Evolutionary conservation across 768 basidiomycete genomes (phyloP), one percentile per base, ranked within the genome.

Genomic region (Lyophyllum shimeji): DNA sequence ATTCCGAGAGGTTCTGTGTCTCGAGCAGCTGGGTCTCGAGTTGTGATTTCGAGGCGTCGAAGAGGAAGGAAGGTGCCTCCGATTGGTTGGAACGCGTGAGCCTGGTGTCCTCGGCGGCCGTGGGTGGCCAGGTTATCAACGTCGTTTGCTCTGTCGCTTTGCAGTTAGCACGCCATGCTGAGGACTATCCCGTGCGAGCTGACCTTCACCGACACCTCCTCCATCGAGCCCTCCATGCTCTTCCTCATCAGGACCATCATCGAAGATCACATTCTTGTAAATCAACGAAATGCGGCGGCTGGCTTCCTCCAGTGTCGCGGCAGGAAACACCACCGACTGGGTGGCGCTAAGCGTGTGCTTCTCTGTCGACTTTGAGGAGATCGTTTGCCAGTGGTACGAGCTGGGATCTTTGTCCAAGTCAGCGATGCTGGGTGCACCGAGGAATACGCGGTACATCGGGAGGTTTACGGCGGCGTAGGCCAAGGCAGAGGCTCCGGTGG

Each of bases 261-360:
- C 72, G 58, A 90, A 90, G n/a, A 89, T 87, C 25, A 85, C 76
- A 52, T 89, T 88, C 63, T 84, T 75, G 62, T 92, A 92, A 21
- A 90, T 68, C 49, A 81, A 54, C 0, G 90, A 91, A 43, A 93
- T 84, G 37, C 86, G 76, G n/a, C 76, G 75, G 64, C 81, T 87
- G 7, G 86, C 88, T 3, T 80, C 85, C 60, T 87, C 85, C 40
- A 89, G 65, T 0, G 84, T 85, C 18, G 79, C 79, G 11, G 77
- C 73, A 4, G 80, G 82, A n/a, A 83, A 71, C 17, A 72, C 45
- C 3, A 71, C 54, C 3, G 75, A 71, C 47, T 70, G 64, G 1
- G 60, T 59, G 20, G 50, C 52, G 20, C 45, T 51, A 2, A 53
- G 27, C 7, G 44, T 46, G 23, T 47, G 49, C 24, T 25, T 48